Percentiles rank a stretch among this genome's conserved stretches.
phyloP scores from a whole-genome alignment of 2,329 filamentous ascomycete species.

The Aspergillus jensenii region DNA sequence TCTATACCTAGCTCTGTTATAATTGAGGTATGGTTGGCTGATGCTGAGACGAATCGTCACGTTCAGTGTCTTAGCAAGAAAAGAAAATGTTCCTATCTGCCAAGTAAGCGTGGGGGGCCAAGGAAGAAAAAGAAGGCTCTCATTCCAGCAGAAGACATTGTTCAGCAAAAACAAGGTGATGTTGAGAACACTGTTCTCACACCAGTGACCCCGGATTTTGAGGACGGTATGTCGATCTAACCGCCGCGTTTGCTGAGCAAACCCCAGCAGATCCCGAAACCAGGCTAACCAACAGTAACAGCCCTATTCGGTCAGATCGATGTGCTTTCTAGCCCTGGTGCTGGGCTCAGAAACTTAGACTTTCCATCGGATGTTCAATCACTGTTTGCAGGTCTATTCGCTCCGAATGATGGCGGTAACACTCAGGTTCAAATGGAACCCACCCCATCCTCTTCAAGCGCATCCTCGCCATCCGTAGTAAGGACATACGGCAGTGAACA shows the following conservation, averaged over 20 bases:
- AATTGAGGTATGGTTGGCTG: not conserved
- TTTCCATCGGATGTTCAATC: constrained; percentile 37
- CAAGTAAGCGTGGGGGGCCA: constrained; percentile 46
- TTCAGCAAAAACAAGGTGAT: constrained; percentile 21
- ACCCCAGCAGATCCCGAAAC: not conserved
- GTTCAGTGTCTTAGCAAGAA: constrained; percentile 40
- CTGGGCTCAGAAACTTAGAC: constrained; percentile 41
- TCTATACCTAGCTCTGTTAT: not conserved
- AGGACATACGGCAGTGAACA: constrained; percentile 42
- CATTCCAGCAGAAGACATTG: constrained; percentile 20
- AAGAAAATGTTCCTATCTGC: constrained; percentile 43
- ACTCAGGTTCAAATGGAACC: constrained; percentile 29
- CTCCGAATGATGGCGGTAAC: constrained; percentile 22
- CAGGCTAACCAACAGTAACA: constrained; percentile 29
- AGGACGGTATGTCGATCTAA: constrained; percentile 30
- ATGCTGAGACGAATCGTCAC: constrained; percentile 6
- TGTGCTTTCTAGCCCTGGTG: constrained; percentile 40
- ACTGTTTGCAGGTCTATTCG: constrained; percentile 40
- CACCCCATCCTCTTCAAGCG: constrained; percentile 27
- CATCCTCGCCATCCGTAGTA: constrained; percentile 30
- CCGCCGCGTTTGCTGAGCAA: not conserved
- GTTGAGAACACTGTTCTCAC: constrained; percentile 22
- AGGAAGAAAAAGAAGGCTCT: constrained; percentile 40
- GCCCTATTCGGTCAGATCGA: constrained; percentile 43
- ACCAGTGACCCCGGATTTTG: constrained; percentile 25